phyloP scores from a whole-genome alignment of 345 rosid species.

The Populus nigra region DNA sequence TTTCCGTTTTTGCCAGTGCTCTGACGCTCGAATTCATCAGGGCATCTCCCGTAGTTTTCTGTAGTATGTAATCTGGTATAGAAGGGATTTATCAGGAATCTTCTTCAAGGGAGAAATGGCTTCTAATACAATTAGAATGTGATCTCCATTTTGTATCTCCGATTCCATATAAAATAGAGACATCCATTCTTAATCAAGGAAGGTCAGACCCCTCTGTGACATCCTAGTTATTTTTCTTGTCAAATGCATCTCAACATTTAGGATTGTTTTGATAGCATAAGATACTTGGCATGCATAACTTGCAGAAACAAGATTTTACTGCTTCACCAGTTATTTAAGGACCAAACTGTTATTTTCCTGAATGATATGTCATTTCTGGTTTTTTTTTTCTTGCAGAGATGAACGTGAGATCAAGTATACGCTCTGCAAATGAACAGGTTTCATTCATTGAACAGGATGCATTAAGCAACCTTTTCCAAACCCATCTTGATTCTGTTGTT shows the following conservation, averaged over 20 bases:
- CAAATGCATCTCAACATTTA: not conserved
- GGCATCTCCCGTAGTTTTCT: not conserved
- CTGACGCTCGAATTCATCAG: not conserved
- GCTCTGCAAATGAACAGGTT: not conserved
- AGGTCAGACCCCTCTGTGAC: not conserved
- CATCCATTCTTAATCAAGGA: not conserved
- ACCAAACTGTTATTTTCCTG: not conserved
- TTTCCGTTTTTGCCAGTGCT: not conserved
- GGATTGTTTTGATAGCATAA: not conserved
- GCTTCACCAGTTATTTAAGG: too few species aligned
- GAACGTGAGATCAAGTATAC: not conserved
- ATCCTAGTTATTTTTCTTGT: not conserved
- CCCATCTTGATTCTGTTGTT: not conserved
- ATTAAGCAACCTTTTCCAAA: not conserved
- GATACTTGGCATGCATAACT: not conserved
- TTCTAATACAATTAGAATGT: not conserved
- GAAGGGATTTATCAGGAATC: not conserved
- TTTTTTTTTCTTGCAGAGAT: accelerated
- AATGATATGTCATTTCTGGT: too few species aligned
- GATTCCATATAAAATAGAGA: not conserved
- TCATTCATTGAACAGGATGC: not conserved
- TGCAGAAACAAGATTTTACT: not conserved
- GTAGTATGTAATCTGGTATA: not conserved
- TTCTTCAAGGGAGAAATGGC: not conserved
- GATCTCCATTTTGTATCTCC: not conserved